A percentile compares a stretch with the other conserved stretches of the same genome.
Evolutionary conservation across 2,329 filamentous ascomycete species (phyloP).

Genomic region (Colletotrichum zoysiae): DNA sequence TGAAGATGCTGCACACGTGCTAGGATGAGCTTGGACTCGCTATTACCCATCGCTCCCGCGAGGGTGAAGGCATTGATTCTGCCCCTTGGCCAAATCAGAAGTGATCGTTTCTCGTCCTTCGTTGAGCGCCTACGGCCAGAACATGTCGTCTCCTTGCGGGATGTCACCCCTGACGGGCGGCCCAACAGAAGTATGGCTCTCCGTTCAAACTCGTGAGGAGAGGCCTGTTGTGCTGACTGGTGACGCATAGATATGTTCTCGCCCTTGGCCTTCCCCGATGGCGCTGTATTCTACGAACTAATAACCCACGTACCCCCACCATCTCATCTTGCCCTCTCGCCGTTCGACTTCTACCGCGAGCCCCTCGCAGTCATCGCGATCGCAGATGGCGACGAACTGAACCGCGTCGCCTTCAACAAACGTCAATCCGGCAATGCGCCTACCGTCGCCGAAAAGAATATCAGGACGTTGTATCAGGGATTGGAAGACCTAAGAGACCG

Average conservation of each 20-base stretch:
- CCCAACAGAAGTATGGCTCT: constrained; percentile 80
- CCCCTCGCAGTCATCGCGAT: constrained; percentile 86
- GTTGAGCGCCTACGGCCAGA: constrained; percentile 82
- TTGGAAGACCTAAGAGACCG: constrained; percentile 78
- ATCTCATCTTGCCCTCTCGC: constrained; percentile 82
- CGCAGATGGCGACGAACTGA: constrained; percentile 81
- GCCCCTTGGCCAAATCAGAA: constrained; percentile 87
- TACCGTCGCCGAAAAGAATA: constrained; percentile 67
- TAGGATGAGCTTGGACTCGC: constrained; percentile 88
- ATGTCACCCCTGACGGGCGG: constrained; percentile 86
- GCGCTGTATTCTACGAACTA: constrained; percentile 89
- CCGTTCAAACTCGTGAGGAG: not conserved
- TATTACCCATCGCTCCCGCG: constrained; percentile 91
- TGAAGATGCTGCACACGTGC: constrained; percentile 54
- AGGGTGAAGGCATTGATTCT: constrained; percentile 89
- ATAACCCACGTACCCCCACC: constrained; percentile 83
- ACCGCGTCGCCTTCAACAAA: constrained; percentile 65
- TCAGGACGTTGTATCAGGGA: constrained; percentile 73
- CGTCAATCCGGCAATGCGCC: constrained; percentile 65
- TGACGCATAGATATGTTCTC: constrained; percentile 85
- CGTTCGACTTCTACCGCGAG: constrained; percentile 92
- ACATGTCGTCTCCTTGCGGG: constrained; percentile 85
- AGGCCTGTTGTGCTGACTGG: constrained; percentile 22
- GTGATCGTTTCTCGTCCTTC: constrained; percentile 83
- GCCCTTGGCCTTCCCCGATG: constrained; percentile 86